Evolutionary conservation across 768 basidiomycete genomes (phyloP).

Genomic region (Saitozyma sp.): DNA sequence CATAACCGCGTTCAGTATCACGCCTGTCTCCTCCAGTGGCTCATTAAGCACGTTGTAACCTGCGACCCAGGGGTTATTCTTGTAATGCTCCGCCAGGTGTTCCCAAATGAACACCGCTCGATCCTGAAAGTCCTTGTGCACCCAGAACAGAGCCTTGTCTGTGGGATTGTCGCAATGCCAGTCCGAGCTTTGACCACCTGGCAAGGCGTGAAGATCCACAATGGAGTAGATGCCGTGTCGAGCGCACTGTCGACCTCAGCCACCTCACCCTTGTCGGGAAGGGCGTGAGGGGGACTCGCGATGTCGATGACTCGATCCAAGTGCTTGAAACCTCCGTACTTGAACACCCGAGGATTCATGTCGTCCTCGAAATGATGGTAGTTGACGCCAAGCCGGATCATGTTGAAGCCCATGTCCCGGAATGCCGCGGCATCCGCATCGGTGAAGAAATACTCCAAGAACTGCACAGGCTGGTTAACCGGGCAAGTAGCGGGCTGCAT

Average conservation of each 20-base stretch:
- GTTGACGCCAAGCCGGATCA: constrained; percentile 59
- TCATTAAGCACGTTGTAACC: constrained; percentile 87
- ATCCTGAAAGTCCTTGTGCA: constrained; percentile 82
- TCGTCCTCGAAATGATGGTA: constrained; percentile 59
- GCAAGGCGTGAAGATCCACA: constrained; percentile 71
- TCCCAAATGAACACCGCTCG: constrained; percentile 75
- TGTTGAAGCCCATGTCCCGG: constrained; percentile 75
- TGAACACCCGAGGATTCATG: constrained; percentile 74
- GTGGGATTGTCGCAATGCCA: constrained; percentile 68
- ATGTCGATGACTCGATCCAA: constrained; percentile 71
- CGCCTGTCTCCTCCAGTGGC: constrained; percentile 72
- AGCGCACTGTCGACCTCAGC: constrained; percentile 57
- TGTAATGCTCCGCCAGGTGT: constrained; percentile 73
- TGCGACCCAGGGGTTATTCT: constrained; percentile 75
- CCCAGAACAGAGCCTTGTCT: constrained; percentile 60
- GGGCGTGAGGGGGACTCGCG: constrained; percentile 2
- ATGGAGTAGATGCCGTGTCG: constrained; percentile 72
- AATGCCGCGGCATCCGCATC: constrained; percentile 76
- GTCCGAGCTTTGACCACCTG: constrained; percentile 58
- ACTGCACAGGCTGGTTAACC: constrained; percentile 55
- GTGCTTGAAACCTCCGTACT: constrained; percentile 72
- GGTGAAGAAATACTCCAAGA: constrained; percentile 79
- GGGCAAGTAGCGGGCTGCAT: not conserved
- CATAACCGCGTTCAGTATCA: constrained; percentile 67
- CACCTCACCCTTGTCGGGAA: no score